Conservation (phyloP, 768 basidiomycete species). For the Amanita brunnescens region DNA sequence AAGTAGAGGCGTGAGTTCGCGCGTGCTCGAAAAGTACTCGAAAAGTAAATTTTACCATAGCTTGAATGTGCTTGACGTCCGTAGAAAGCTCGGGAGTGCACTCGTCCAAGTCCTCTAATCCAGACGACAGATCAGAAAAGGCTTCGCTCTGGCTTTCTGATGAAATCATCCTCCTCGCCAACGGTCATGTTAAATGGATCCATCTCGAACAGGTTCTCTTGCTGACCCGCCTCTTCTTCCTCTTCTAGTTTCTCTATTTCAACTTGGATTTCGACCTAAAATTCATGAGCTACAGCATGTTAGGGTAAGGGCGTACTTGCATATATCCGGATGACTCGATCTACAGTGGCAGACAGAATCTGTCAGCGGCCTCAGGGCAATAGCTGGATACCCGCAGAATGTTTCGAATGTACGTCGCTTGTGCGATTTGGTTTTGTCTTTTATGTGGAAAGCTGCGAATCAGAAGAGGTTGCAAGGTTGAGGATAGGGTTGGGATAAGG, state of each 20-base stretch:
- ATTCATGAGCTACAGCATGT: not conserved
- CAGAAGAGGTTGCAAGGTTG: conserved; percentile 79
- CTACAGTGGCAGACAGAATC: conserved; percentile 79
- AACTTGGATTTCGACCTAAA: conserved; percentile 92
- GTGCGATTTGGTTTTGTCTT: conserved; percentile 68
- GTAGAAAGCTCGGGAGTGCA: conserved; percentile 34
- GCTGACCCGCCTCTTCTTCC: conserved; percentile 42
- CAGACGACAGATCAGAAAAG: conserved; percentile 73
- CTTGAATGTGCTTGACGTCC: conserved; percentile 62
- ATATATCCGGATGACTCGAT: conserved; percentile 94
- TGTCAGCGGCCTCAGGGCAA: conserved; percentile 80
- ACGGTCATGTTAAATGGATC: conserved; percentile 83
- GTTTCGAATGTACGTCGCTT: conserved; percentile 89
- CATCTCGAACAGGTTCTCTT: conserved; percentile 53
- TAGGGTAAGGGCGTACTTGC: conserved; percentile 36
- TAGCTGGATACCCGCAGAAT: conserved; percentile 74
- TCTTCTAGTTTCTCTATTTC: conserved; percentile 89
- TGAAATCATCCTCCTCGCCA: conserved; percentile 64
- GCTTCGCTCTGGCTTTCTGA: conserved; percentile 44
- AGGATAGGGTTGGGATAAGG: conserved; percentile 86
- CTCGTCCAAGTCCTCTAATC: conserved; percentile 41
- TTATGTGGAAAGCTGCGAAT: conserved; percentile 89
- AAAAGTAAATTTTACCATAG: conserved; percentile 82
- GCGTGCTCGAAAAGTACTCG: conserved; percentile 73
- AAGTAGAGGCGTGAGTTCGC: conserved; percentile 24